These are phyloP conservation scores for Evernia prunastri DNA, from an alignment of 495 filamentous ascomycete genomes.

Conservation along the genomic window DNA sequence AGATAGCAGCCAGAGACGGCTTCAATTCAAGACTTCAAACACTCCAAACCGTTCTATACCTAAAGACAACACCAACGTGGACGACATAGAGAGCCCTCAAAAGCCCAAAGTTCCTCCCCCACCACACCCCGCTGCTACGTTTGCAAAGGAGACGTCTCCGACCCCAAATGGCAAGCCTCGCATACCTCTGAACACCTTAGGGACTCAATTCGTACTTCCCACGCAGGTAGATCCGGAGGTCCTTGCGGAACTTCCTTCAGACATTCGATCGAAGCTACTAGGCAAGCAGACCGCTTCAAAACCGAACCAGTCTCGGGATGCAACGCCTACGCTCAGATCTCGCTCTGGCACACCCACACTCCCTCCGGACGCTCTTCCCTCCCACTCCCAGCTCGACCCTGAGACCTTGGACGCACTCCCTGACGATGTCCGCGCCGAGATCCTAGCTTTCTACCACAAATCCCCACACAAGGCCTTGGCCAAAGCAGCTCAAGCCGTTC, in stretches of 20 bases:
- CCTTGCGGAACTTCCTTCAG: conserved; percentile 67
- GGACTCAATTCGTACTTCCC: conserved; percentile 85
- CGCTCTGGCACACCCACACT: conserved; percentile 25
- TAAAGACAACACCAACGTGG: conserved; percentile 43
- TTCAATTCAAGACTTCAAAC: conserved; percentile 47
- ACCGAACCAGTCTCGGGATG: conserved; percentile 29
- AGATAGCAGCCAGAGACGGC: conserved; percentile 58
- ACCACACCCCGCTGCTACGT: conserved; percentile 48
- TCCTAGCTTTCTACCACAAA: conserved; percentile 59
- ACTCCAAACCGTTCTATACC: conserved; percentile 29
- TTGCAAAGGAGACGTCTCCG: conserved; percentile 39
- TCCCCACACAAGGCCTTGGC: conserved; percentile 27
- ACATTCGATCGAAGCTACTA: conserved; percentile 70
- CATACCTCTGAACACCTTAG: conserved; percentile 66
- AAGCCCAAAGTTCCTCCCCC: conserved; percentile 45
- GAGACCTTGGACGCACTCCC: conserved; percentile 73
- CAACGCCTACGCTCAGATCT: conserved; percentile 33
- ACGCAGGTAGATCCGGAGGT: conserved; percentile 69
- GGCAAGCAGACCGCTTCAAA: conserved; percentile 37
- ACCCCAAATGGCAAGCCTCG: conserved; percentile 49
- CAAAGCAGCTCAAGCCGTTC: conserved; percentile 41
- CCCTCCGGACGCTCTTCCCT: conserved; percentile 32
- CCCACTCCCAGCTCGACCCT: conserved; percentile 59
- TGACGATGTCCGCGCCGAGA: conserved; percentile 73
- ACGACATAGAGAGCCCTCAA: conserved; percentile 57